Evolutionary conservation across 2,329 filamentous ascomycete species (phyloP).

Genomic region (Penicillium sp.): DNA sequence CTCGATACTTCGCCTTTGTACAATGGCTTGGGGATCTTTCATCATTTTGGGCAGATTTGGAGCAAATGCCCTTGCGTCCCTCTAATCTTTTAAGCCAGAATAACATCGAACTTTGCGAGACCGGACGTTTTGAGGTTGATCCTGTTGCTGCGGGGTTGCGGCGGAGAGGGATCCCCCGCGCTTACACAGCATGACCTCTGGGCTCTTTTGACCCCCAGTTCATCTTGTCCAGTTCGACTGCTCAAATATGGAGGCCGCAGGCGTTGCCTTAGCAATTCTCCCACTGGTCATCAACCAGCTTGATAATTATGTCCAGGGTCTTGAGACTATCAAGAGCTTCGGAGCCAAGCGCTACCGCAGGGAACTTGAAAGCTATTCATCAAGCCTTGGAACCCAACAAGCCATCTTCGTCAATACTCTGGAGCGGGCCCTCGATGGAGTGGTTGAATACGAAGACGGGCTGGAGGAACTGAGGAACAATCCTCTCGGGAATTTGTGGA

Average conservation of each 20-base stretch:
- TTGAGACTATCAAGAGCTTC: slow-evolving; percentile 42
- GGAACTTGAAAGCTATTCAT: slow-evolving; percentile 8
- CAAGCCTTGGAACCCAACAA: slow-evolving; percentile 10
- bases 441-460: slow-evolving; percentile 9
- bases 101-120: background rate
- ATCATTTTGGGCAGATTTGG: background rate
- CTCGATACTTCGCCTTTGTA: no score
- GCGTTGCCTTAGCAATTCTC: slow-evolving; percentile 37
- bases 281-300: slow-evolving; percentile 37
- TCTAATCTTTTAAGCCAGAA: background rate
- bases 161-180: background rate
- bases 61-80: background rate
- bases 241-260: slow-evolving; percentile 19
- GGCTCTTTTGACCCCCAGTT: background rate
- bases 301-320: slow-evolving; percentile 41
- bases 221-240: background rate
- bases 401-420: slow-evolving; percentile 16
- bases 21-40: background rate
- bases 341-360: slow-evolving; percentile 9
- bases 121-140: background rate
- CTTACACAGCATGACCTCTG: background rate
- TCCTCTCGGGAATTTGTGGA: background rate
- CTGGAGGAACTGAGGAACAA: slow-evolving; percentile 4
- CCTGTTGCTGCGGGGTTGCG: background rate
- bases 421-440: slow-evolving; percentile 6